Evolutionary conservation across 257 asterid species (phyloP), one percentile per base, ranked within the genome.

Genomic region (Fraxinus excelsior): DNA sequence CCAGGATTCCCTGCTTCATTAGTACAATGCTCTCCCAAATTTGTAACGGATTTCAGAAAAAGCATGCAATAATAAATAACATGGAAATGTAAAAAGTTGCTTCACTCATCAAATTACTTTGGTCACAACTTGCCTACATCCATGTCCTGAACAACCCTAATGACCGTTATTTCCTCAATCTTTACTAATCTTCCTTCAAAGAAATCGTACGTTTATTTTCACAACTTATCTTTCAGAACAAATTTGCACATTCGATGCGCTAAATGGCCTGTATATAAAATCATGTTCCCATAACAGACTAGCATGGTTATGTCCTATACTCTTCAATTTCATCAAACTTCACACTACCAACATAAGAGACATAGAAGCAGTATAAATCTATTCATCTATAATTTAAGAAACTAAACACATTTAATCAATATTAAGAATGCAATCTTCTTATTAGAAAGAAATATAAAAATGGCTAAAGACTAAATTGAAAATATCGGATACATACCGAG

Each of bases 401-500:
- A 19, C 4, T 23, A 4, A 38, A 70, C 35, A 70, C 49, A 26
- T 38, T 18, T 60, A 49, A 12, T 51, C 19, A n/a, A 67, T 60
- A 42, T 58, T 38, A 69, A 60, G 37, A 46, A 37, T 53, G 64
- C 26, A 19, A 25, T 76, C 32, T 34, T 60, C 79, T 58, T 18
- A 31, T 13, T 16, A 76, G n/a, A 71, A 42, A 35, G 67, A n/a
- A 58, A 25, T 3, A 5, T 16, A 60, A 62, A 67, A 31, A 11
- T 19, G 49, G 64, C 14, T 71, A 29, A 38, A 35, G 70, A 64
- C 35, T 40, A 42, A 72, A 58, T 2, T 34, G 32, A 68, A 68
- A 72, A 58, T 34, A 72, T 40, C 32, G 53, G 18, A 65, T 34
- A 71, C 72, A 79, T 89, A 89, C 93, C 93, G 87, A 85, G 28